Evolutionary conservation across 768 basidiomycete genomes (phyloP), one percentile per base, ranked within the genome.

Genomic region (Trametes villosa): DNA sequence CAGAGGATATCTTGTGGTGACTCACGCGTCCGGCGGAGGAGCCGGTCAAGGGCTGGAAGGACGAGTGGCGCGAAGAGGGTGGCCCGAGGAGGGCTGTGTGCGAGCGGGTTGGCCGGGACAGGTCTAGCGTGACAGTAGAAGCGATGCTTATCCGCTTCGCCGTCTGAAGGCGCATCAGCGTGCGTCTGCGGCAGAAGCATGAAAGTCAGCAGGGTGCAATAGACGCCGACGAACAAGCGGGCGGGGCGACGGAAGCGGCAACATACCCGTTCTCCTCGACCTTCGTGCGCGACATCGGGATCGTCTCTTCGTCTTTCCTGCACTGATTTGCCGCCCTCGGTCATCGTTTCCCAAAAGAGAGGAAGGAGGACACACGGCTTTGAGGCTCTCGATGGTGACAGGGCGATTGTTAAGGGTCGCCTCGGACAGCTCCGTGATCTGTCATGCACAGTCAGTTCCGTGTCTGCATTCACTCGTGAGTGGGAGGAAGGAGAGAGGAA

Each of bases 191-290:
- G 20, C 42, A 48, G 38, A 33, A 31, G 34, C 18, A 42, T 24
- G 31, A 20, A 49, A 55, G 49, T 36, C 17, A 65, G 40, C 24
- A 26, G 18, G 48, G 18, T 31, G 33, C 33, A 34, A 59, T 15
- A 27, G 18, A n/a, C 12, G 33, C 51, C 24, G 13, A 8, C 26
- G 11, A 30, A 31, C n/a, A n/a, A n/a, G n/a, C n/a, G n/a, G n/a
- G n/a, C n/a, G n/a, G n/a, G n/a, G n/a, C n/a, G n/a, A n/a, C n/a
- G n/a, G n/a, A 17, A 13, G 15, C 6, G 41, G 51, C 31, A 57
- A 69, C 83, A 20, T 66, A 90, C 91, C 92, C 83, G 79, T 90
- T 92, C 73, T 94, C 92, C 67, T 94, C 92, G 3, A 94, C 90
- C 71, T 93, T 94, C n/a, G 84, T 79, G 34, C 92, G 83, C 50